Conservation (phyloP, 164 flowering plant species). For the Euptelea pleiosperma region DNA sequence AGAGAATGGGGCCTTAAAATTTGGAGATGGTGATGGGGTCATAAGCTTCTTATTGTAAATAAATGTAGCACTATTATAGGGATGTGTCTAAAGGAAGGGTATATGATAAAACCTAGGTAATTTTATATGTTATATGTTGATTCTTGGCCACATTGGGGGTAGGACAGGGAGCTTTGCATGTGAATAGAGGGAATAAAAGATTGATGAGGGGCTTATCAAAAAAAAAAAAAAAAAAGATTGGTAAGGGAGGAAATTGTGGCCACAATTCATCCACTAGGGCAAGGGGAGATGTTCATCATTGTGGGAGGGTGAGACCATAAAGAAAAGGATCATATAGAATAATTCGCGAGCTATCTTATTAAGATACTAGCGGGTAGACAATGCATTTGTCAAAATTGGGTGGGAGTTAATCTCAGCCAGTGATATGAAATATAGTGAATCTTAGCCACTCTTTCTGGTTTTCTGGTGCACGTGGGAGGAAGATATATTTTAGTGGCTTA, state of each 20-base stretch:
- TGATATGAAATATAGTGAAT: too few relatives aligned
- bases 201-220: too few relatives aligned
- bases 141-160: conserved; percentile 8
- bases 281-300: neutral
- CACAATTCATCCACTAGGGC: neutral
- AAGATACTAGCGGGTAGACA: too few relatives aligned
- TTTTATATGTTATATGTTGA: conserved; percentile 9
- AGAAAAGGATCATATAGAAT: too few relatives aligned
- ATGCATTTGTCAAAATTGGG: too few relatives aligned
- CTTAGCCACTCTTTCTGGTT: too few relatives aligned
- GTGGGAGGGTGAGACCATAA: too few relatives aligned
- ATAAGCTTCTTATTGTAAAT: conserved; percentile 6
- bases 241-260: neutral
- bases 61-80: conserved; percentile 23
- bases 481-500: too few relatives aligned
- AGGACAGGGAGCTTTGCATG: conserved; percentile 5
- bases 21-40: conserved; percentile 1
- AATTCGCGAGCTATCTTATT: too few relatives aligned
- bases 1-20: conserved; percentile 4
- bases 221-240: too few relatives aligned
- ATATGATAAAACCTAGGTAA: conserved; percentile 13
- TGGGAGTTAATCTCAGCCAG: too few relatives aligned
- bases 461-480: too few relatives aligned
- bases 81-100: conserved; percentile 13
- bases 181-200: neutral